Base-by-base conservation (phyloP, 2,329 filamentous ascomycete genomes). In the Corniculantispora saksenae region DNA sequence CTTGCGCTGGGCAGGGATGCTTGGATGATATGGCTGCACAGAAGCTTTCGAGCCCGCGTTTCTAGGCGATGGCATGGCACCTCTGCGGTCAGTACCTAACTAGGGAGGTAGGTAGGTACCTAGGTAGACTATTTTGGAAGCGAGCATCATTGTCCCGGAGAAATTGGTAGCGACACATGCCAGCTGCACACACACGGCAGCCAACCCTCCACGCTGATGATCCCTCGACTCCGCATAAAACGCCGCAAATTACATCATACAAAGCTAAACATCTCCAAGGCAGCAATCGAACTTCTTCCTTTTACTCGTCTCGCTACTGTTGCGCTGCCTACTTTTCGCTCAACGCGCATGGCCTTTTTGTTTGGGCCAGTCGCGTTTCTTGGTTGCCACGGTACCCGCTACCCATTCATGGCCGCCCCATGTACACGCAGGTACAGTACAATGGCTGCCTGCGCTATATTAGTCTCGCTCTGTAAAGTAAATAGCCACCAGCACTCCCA, bases 301-400 rank as follows among this genome's bases (percentile, higher is more conserved):
- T 32, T 32, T 1, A 15, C 40, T 8, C 23, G 2, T 29, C 35
- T 43, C n/a, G 27, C 21, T 43, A 48, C 27, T 13, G 50, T 38
- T 62, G 50, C 38, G 60, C 60, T 23, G 40, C 17, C 15, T 50
- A 12, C 21, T 57, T 23, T 51, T 35, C 29, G 29, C 21, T 27
- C 40, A 12, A 32, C 53, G 29, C 38, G 38, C n/a, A 50, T 38
- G 35, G 35, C 25, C 8, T 7, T 25, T 50, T 45, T 64, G 63
- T 64, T 64, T 64, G 48, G 56, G 25, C 17, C 43, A 38, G 61
- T 48, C 56, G 56, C 56, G 63, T 40, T 32, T 38, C 32, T 48
- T 54, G 56, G 63, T 64, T 64, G 63, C 63, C 48, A 64, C 48
- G 48, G 63, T 47, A 60, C 29, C 63, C 38, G 17, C 45, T 23